Evolutionary conservation across 2,329 filamentous ascomycete genomes (phyloP).

Genomic region (Leptographium flavum): DNA sequence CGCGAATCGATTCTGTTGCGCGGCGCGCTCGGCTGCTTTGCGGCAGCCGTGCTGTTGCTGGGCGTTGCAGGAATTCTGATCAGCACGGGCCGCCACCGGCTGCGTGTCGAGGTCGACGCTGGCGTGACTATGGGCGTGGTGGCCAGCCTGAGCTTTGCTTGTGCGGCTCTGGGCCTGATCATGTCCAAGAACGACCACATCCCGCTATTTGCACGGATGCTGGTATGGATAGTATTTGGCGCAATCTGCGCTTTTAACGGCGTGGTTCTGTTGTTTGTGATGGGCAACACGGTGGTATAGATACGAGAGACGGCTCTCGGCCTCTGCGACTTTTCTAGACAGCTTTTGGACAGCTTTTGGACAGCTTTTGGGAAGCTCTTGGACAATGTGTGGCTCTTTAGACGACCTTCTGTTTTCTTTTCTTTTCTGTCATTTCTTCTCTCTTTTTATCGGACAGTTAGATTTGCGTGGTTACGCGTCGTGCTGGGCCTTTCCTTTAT

Average conservation of each 20-base stretch:
- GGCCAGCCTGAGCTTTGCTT: slow-evolving; percentile 49
- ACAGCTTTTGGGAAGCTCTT: neutral
- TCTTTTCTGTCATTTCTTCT: neutral
- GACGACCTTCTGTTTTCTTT: neutral
- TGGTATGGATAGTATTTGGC: slow-evolving; percentile 28
- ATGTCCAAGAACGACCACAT: slow-evolving; percentile 35
- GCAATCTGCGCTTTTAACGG: slow-evolving; percentile 34
- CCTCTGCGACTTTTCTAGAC: neutral
- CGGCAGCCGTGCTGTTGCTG: slow-evolving; percentile 47
- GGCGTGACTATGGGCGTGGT: slow-evolving; percentile 58
- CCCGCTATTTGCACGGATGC: slow-evolving; percentile 24
- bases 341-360: neutral
- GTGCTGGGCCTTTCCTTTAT: too few relatives aligned
- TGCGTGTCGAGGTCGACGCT: slow-evolving; percentile 57
- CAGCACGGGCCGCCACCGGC: slow-evolving; percentile 51
- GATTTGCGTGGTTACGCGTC: too few relatives aligned
- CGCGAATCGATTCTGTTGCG: slow-evolving; percentile 42
- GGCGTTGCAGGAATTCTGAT: slow-evolving; percentile 51
- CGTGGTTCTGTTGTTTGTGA: slow-evolving; percentile 36
- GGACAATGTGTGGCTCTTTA: neutral
- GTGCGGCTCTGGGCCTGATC: slow-evolving; percentile 44
- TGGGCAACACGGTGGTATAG: slow-evolving; percentile 20
- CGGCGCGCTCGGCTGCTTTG: slow-evolving; percentile 38
- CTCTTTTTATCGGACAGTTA: neutral
- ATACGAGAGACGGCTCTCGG: neutral